Percentiles rank a stretch among this genome's conserved stretches.
phyloP scores from a whole-genome alignment of 139 green algal genomes.

The Gonium pectorale region DNA sequence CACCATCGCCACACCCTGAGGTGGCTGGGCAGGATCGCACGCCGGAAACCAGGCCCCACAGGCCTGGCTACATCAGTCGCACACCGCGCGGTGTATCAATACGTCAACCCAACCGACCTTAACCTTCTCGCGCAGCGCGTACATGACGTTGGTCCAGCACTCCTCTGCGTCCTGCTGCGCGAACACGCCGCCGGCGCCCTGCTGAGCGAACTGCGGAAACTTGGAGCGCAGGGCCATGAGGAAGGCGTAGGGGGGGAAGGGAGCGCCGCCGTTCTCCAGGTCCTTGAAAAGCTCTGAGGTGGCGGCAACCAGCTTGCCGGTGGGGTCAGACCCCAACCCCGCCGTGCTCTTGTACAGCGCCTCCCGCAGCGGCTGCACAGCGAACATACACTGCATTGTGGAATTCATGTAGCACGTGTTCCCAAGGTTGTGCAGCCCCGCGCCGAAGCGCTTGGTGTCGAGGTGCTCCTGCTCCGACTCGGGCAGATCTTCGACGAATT shows the following conservation, averaged over 20 bases:
- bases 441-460: constrained; percentile 76
- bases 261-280: constrained; percentile 65
- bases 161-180: constrained; percentile 99
- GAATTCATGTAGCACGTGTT: constrained; percentile 99
- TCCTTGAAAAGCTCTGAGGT: constrained; percentile 85
- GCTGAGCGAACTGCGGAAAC: constrained; percentile 96
- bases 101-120: no score
- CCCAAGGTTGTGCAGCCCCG: constrained; percentile 94
- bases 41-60: no score
- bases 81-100: no score
- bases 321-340: background rate
- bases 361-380: constrained; percentile 58
- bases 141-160: constrained; percentile 94
- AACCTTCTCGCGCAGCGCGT: constrained; percentile 77
- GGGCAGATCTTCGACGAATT: constrained; percentile 97
- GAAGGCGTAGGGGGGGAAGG: constrained; percentile 89
- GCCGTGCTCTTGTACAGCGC: constrained; percentile 16
- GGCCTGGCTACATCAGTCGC: no score
- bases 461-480: constrained; percentile 80
- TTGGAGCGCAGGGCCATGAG: constrained; percentile 82
- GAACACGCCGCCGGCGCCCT: constrained; percentile 71
- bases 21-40: no score
- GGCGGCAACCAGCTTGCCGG: constrained; percentile 64
- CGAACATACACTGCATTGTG: constrained; percentile 91
- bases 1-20: no score